Evolutionary conservation across 73 alveolate species (phyloP).

Genomic region (Stentor roeselii): DNA sequence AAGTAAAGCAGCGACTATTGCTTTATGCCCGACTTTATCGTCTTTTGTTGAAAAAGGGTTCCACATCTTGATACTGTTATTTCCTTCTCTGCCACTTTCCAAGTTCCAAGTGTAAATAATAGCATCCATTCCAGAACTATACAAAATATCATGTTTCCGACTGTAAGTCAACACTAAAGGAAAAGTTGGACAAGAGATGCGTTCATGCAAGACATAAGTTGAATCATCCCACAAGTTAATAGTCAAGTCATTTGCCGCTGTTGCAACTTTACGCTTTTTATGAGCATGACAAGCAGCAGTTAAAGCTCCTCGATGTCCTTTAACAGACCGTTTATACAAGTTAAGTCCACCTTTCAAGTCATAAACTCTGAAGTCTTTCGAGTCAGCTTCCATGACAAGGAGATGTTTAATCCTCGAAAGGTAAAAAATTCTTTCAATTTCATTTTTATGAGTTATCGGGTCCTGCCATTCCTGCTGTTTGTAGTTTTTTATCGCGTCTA

Average conservation of each 20-base stretch:
- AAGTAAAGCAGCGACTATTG: constrained; percentile 77
- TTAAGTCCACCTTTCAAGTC: constrained; percentile 75
- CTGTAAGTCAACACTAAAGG: constrained; percentile 74
- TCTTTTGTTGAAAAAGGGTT: constrained; percentile 67
- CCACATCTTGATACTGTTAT: constrained; percentile 76
- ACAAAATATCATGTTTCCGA: constrained; percentile 48
- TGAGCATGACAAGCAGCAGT: constrained; percentile 88
- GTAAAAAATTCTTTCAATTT: constrained; percentile 82
- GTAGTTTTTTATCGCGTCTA: constrained; percentile 90
- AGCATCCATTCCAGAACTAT: constrained; percentile 95
- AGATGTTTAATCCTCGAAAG: constrained; percentile 86
- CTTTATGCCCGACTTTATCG: constrained; percentile 77
- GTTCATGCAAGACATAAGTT: constrained; percentile 74
- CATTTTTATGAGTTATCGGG: constrained; percentile 89
- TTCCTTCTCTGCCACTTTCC: constrained; percentile 60
- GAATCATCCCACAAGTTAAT: constrained; percentile 93
- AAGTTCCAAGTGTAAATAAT: constrained; percentile 89
- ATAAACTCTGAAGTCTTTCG: constrained; percentile 87
- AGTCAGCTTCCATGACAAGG: constrained; percentile 92
- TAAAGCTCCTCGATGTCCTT: constrained; percentile 92
- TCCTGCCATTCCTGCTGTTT: constrained; percentile 79
- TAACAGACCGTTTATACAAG: constrained; percentile 58
- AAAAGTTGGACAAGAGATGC: constrained; percentile 34
- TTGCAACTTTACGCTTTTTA: constrained; percentile 83
- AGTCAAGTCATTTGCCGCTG: constrained; percentile 92